Base-by-base conservation (phyloP, 2,329 filamentous ascomycete genomes). In the Colletotrichum horii region DNA sequence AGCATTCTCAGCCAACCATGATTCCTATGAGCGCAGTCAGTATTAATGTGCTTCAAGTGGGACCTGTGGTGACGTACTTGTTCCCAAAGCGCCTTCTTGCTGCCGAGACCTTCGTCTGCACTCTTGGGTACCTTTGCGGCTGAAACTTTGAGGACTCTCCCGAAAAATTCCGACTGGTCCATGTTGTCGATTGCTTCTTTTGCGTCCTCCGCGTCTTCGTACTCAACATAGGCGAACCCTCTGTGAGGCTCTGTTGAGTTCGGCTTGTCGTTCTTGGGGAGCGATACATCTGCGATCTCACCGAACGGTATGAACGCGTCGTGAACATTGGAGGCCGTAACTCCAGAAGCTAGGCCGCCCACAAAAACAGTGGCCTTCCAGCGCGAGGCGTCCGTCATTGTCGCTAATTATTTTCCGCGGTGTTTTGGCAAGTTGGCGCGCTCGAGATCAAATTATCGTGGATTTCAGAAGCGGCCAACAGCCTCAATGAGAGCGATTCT, bases 171-270 rank as follows among this genome's bases (percentile, higher is more conserved):
- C 76, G 96, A 94, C 83, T 98, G 96, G 83, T 99, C 95, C 96
- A 99, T 98, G 83, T 99, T 99, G 89, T 98, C 96, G 83, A 99
- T 98, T 66, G 97, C 97, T 85, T 98, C 96, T 81, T 93, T 93
- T 32, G 96, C 96, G 85, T 99, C 97, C 73, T 93, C 91, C 15
- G 92, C 90, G 73, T 95, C 91, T 80, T 98, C 96, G 82, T 95
- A 99, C 82, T 99, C 97, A 66, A 99, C 95, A 83, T 99, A 98
- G 74, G 96, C 97, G 84, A 98, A 99, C 1, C 97, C 97, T 68
- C 96, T 91, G 84, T 99, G 97, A 34, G 92, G 88, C 55, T 97
- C 95, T 64, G 90, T 92, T 8, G 94, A 92, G 77, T 95, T 96
- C 78, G 94, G 93, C 77, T 93, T 89, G 82, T 98, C 96, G 73